Conservation (phyloP, 331 rosid genomes). For the Acacia pycnantha region DNA sequence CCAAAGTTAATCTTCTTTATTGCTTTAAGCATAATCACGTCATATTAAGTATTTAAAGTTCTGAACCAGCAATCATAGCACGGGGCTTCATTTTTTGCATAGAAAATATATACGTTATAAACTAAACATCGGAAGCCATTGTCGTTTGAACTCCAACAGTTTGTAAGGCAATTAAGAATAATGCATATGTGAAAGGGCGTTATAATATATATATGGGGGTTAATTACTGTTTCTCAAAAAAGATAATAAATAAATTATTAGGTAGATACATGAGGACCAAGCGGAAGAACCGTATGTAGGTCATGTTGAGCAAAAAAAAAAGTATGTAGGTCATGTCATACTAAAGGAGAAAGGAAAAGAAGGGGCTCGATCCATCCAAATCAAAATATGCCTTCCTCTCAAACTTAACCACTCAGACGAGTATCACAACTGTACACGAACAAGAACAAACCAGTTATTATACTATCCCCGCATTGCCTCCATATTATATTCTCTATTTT, state of each 20-base stretch:
- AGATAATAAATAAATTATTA: background rate
- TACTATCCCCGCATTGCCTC: background rate
- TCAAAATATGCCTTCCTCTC: background rate
- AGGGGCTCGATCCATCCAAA: slow-evolving; percentile 7
- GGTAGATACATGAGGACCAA: background rate
- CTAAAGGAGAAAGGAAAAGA: background rate
- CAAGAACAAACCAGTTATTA: background rate
- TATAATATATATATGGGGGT: background rate
- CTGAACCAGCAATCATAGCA: background rate
- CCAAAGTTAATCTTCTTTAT: background rate
- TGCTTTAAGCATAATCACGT: background rate
- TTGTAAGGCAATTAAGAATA: background rate
- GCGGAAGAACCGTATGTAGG: background rate
- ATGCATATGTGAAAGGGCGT: background rate
- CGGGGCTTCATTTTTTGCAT: background rate
- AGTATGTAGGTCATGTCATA: background rate
- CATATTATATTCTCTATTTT: background rate
- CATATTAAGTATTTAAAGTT: background rate
- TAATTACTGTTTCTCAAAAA: background rate
- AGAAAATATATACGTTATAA: background rate
- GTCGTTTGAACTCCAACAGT: background rate
- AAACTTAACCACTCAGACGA: background rate
- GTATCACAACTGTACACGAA: background rate
- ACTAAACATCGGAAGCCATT: background rate
- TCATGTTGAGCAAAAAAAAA: too few relatives aligned